Evolutionary conservation across 768 basidiomycete genomes (phyloP).

Genomic region (Cystofilobasidium capitatum): DNA sequence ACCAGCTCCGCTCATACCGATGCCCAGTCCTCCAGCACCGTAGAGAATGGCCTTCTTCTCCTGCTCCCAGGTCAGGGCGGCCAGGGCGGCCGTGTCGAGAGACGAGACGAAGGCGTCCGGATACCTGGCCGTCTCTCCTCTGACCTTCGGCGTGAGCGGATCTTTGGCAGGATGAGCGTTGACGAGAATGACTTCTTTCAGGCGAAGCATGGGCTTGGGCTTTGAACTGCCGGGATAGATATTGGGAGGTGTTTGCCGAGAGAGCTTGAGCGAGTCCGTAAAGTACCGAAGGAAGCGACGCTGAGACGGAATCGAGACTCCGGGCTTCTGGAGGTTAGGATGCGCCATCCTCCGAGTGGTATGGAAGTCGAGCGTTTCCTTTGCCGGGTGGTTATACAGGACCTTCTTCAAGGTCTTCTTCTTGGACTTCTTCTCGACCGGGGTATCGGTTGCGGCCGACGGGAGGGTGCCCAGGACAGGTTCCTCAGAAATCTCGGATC

Average conservation of each 20-base stretch:
- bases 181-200: constrained; percentile 51
- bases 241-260: constrained; percentile 51
- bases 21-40: constrained; percentile 21
- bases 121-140: constrained; percentile 17
- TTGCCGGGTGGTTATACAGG: constrained; percentile 2
- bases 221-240: constrained; percentile 29
- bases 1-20: constrained; percentile 22
- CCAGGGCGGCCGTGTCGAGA: constrained; percentile 6
- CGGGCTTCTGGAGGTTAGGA: constrained; percentile 40
- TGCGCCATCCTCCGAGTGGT: constrained; percentile 60
- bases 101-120: constrained; percentile 10
- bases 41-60: constrained; percentile 8
- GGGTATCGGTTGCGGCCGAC: background rate
- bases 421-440: background rate
- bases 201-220: constrained; percentile 46
- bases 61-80: background rate
- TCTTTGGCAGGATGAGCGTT: constrained; percentile 52
- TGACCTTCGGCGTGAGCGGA: constrained; percentile 39
- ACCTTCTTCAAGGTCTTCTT: background rate
- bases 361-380: constrained; percentile 46
- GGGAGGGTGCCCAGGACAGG: background rate
- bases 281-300: constrained; percentile 70
- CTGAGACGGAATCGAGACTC: constrained; percentile 73
- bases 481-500: constrained; percentile 36
- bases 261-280: constrained; percentile 36